These are phyloP conservation scores for Symmetrospora coprosmae DNA, from an alignment of 768 basidiomycete species.

Conservation along the genomic window DNA sequence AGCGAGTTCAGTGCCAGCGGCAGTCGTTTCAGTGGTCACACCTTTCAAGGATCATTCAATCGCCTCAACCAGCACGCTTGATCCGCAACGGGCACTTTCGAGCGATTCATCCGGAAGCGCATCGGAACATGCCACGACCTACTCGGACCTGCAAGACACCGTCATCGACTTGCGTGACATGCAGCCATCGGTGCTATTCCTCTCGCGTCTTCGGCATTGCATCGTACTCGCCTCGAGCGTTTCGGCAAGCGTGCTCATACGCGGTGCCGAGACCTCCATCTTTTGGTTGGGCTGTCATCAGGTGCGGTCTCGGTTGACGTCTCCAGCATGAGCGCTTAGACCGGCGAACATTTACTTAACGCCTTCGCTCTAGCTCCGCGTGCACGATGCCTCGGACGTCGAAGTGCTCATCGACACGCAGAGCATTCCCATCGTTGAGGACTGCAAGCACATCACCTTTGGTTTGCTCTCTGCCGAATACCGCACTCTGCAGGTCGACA, in stretches of 20 bases:
- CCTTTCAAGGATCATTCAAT: too few relatives aligned
- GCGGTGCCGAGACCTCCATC: constrained; percentile 1
- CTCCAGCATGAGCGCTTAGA: neutral
- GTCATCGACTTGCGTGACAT: neutral
- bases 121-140: neutral
- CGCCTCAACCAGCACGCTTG: too few relatives aligned
- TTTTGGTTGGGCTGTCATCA: constrained; percentile 6
- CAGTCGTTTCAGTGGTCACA: too few relatives aligned
- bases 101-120: too few relatives aligned
- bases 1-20: too few relatives aligned
- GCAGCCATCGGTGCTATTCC: neutral
- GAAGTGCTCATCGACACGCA: constrained; percentile 1
- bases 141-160: neutral
- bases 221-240: constrained; percentile 4
- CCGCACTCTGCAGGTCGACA: neutral
- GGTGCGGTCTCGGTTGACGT: neutral
- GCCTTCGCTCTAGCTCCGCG: neutral
- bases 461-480: neutral
- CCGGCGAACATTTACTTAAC: neutral
- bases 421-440: constrained; percentile 11
- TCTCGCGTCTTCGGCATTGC: neutral
- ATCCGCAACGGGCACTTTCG: too few relatives aligned
- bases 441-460: neutral
- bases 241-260: constrained; percentile 1
- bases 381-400: neutral